Evolutionary conservation across 2,329 filamentous ascomycete genomes (phyloP).

Genomic region (Cercospora berteroae): DNA sequence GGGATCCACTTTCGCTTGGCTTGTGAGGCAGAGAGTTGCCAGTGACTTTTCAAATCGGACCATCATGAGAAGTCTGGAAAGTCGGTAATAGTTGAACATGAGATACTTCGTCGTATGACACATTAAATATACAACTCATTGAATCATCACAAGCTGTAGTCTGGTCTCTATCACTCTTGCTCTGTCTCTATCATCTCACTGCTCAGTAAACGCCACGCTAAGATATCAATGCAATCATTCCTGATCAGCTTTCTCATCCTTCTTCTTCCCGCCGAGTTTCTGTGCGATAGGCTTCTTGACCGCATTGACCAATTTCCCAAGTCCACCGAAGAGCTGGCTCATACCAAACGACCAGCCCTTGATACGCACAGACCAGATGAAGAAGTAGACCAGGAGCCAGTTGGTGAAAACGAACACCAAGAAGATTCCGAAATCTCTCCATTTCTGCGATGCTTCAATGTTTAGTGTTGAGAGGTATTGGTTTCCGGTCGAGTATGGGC

Average conservation of each 20-base stretch:
- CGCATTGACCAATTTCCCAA: slow-evolving; percentile 44
- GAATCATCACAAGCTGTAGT: not conserved
- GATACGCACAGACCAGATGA: slow-evolving; percentile 71
- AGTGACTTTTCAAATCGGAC: not conserved
- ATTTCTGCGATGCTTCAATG: slow-evolving; percentile 60
- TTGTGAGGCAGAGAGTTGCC: not conserved
- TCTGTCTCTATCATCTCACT: not conserved
- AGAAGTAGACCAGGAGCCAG: slow-evolving; percentile 50
- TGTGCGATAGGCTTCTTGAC: slow-evolving; percentile 38
- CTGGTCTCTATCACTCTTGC: not conserved
- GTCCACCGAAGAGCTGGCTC: slow-evolving; percentile 53
- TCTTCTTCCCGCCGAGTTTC: slow-evolving; percentile 24
- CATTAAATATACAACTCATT: not conserved
- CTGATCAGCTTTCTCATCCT: slow-evolving; percentile 14
- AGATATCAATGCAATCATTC: not conserved
- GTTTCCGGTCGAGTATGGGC: slow-evolving; percentile 62
- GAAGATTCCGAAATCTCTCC: slow-evolving; percentile 72
- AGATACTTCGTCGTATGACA: not conserved
- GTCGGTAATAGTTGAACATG: not conserved
- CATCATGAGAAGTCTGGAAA: not conserved
- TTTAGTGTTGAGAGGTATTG: slow-evolving; percentile 65
- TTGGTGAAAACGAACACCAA: slow-evolving; percentile 69
- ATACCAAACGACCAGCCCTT: slow-evolving; percentile 70
- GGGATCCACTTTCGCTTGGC: not conserved
- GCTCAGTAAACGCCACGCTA: slow-evolving; percentile 8